Evolutionary conservation across 192 early-diverging fungal species (phyloP), one percentile per base, ranked within the genome.

Genomic region (Backusella liffmaniae): DNA sequence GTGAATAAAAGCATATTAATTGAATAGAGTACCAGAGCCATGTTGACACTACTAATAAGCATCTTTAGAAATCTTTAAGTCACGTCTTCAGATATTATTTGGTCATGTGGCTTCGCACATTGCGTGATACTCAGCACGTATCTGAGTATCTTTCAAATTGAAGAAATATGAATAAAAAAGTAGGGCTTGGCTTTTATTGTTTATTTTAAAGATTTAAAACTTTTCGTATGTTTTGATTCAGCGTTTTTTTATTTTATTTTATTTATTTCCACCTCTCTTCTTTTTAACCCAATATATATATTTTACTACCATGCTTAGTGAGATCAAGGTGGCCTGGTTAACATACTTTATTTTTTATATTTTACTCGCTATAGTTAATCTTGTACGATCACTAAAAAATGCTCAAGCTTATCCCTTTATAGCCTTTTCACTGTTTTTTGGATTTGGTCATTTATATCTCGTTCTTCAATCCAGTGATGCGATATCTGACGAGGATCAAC

Each of bases 271-370:
- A 16, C 34, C 29, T 32, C 66, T 67, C 67, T 68, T 32, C 36
- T 68, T 68, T 16, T 21, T 37, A 12, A 37, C n/a, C 1, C n/a
- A 4, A 10, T 30, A 30, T 30, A 26, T 23, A 41, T 8, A 26
- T 41, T n/a, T 39, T 41, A 23, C 26, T 29, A 68, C 3, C 21
- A 69, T 69, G 67, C 34, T 69, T 36, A 37, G 34, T 23, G 35
- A 16, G 10, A 23, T 41, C 34, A 37, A 35, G 10, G 36, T 35
- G 7, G 67, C 67, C 21, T 69, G 34, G 34, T n/a, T 69, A 37
- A 23, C 34, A 39, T 69, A 69, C 37, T 41, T 37, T 23, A 69
- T 69, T 41, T 69, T 69, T 41, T 69, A 39, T n/a, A 37, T n/a
- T 37, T 69, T 41, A 37, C 37, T 69, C 36, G n/a, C 67, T 1